phyloP scores from a whole-genome alignment of 306 rosid species.

The Dryas drummondii region DNA sequence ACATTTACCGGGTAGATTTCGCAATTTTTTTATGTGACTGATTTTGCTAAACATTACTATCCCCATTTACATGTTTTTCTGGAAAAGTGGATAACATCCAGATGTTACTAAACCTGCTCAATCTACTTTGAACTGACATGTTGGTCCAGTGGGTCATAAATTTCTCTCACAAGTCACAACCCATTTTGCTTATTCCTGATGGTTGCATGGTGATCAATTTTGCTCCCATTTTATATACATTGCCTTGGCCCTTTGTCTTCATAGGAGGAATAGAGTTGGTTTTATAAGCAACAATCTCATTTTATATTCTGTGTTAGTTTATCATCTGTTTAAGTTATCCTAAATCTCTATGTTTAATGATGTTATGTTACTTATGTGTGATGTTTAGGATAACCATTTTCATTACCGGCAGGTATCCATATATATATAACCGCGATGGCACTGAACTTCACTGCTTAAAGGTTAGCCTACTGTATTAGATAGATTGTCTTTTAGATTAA shows the following conservation, averaged over 20 bases:
- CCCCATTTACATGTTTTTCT: not conserved
- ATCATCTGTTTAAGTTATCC: not conserved
- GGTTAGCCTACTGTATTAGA: constrained; percentile 47
- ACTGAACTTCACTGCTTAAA: constrained; percentile 89
- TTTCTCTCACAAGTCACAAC: not conserved
- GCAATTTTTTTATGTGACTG: not conserved
- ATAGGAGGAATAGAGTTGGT: not conserved
- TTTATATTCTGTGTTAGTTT: not conserved
- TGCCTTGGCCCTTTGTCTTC: not conserved
- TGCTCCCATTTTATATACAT: not conserved
- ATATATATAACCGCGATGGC: constrained; percentile 74
- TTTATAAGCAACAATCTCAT: not conserved
- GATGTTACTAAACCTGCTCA: not conserved
- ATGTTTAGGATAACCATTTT: constrained; percentile 21
- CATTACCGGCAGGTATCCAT: constrained; percentile 58
- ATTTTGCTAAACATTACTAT: not conserved
- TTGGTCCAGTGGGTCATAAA: constrained; percentile 34
- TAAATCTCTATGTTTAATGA: not conserved
- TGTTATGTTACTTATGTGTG: not conserved
- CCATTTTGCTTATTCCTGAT: not conserved
- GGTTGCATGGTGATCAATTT: not conserved
- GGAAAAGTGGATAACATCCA: too few relatives aligned
- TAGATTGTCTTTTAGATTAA: not conserved
- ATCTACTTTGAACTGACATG: not conserved
- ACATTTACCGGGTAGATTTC: not conserved